Conservation (phyloP, 2,329 filamentous ascomycete genomes). For the Venturia asperata region DNA sequence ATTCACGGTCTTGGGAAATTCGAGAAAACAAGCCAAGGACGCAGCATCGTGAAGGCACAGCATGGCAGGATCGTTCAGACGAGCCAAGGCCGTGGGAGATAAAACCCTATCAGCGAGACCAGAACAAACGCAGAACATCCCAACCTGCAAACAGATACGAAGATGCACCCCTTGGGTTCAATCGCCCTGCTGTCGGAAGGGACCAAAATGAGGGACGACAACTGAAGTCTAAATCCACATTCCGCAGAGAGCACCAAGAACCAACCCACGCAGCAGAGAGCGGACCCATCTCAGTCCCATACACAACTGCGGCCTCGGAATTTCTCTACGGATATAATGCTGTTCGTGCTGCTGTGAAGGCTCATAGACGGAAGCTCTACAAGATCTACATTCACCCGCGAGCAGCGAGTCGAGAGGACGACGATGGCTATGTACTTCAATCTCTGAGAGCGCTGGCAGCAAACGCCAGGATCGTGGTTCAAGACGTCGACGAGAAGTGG, state of each 20-base stretch:
- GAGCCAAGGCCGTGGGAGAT: not conserved
- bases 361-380: slow-evolving; percentile 66
- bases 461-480: slow-evolving; percentile 46
- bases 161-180: not conserved
- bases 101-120: not conserved
- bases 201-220: not conserved
- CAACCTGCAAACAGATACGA: not conserved
- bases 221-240: not conserved
- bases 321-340: slow-evolving; percentile 83
- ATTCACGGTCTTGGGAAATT: not conserved
- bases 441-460: slow-evolving; percentile 24
- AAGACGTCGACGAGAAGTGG: slow-evolving; percentile 54
- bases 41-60: not conserved
- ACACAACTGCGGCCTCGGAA: slow-evolving; percentile 81
- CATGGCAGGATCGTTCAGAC: not conserved
- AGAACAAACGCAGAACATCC: not conserved
- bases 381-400: slow-evolving; percentile 61
- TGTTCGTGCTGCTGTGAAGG: slow-evolving; percentile 70
- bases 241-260: slow-evolving; percentile 19
- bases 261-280: slow-evolving; percentile 23
- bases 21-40: not conserved
- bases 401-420: slow-evolving; percentile 22
- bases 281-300: slow-evolving; percentile 44
- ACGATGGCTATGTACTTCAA: not conserved
- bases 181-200: not conserved